These are phyloP conservation scores for Chrysoporthe deuterocubensis DNA, from an alignment of 2,329 filamentous ascomycete genomes.

Conservation along the genomic window DNA sequence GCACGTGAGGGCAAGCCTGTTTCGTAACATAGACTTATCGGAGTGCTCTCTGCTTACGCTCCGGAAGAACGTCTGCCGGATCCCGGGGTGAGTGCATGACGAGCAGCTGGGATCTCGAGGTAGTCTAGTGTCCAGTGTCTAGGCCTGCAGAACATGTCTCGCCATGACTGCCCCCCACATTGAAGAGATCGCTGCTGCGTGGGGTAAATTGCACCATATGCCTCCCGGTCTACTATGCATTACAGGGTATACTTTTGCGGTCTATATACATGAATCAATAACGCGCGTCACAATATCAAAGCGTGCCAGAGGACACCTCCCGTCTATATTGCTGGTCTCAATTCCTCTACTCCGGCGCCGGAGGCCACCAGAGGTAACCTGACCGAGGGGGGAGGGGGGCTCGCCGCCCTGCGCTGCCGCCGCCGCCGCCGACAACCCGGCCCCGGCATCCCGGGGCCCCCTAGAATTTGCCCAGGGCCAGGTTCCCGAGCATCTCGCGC, in stretches of 20 bases:
- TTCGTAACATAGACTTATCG: not conserved
- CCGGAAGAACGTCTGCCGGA: too few species aligned
- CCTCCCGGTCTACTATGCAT: not conserved
- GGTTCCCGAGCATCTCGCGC: slow-evolving; percentile 74
- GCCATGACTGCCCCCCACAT: not conserved
- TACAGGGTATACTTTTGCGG: not conserved
- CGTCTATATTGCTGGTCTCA: not conserved
- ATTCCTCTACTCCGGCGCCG: not conserved
- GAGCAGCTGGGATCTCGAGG: too few species aligned
- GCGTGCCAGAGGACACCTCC: not conserved
- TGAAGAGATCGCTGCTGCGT: not conserved
- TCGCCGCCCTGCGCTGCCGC: too few species aligned
- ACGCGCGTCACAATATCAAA: not conserved
- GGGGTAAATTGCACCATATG: too few species aligned
- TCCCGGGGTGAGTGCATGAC: too few species aligned
- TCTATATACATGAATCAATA: slow-evolving; percentile 10
- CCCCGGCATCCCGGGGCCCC: not conserved
- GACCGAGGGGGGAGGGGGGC: too few species aligned
- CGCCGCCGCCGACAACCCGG: not conserved
- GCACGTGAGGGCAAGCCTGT: not conserved
- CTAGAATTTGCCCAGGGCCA: slow-evolving; percentile 73
- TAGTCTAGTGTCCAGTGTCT: not conserved
- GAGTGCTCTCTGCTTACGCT: too few species aligned
- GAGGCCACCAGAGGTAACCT: too few species aligned
- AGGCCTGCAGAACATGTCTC: not conserved